phyloP scores from a whole-genome alignment of 2,329 filamentous ascomycete genomes.

The Penicillium sp. region DNA sequence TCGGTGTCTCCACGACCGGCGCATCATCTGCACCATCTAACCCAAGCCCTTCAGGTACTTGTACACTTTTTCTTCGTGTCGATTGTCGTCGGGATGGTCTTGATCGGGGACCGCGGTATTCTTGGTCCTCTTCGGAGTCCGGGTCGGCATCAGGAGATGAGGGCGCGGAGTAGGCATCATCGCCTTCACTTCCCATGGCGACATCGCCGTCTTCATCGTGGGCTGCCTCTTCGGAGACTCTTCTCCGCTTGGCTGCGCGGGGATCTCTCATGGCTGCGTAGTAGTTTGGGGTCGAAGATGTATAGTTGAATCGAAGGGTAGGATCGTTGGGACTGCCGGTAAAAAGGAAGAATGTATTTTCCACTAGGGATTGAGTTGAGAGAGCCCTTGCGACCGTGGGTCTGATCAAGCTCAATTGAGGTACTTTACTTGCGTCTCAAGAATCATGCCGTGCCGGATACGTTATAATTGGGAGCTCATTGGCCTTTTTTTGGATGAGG shows the following conservation, averaged over 20 bases:
- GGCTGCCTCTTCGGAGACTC: slow-evolving; percentile 29
- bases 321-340: background rate
- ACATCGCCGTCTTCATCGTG: slow-evolving; percentile 33
- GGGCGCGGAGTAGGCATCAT: slow-evolving; percentile 13
- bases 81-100: slow-evolving; percentile 27
- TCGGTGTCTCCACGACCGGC: slow-evolving; percentile 21
- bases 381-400: background rate
- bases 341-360: background rate
- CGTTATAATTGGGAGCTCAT: background rate
- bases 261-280: slow-evolving; percentile 31
- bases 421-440: background rate
- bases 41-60: slow-evolving; percentile 6
- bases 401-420: background rate
- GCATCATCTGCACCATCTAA: slow-evolving; percentile 8
- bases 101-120: slow-evolving; percentile 16
- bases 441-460: background rate
- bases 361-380: background rate
- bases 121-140: slow-evolving; percentile 17
- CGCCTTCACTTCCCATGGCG: slow-evolving; percentile 26
- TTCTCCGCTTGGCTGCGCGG: slow-evolving; percentile 38
- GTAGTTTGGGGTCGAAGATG: background rate
- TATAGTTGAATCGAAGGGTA: background rate
- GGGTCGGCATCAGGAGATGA: slow-evolving; percentile 15
- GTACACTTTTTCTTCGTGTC: slow-evolving; percentile 11
- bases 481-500: background rate